These are phyloP conservation scores for Quercus tomentella DNA, from an alignment of 331 rosid species.

Conservation along the genomic window DNA sequence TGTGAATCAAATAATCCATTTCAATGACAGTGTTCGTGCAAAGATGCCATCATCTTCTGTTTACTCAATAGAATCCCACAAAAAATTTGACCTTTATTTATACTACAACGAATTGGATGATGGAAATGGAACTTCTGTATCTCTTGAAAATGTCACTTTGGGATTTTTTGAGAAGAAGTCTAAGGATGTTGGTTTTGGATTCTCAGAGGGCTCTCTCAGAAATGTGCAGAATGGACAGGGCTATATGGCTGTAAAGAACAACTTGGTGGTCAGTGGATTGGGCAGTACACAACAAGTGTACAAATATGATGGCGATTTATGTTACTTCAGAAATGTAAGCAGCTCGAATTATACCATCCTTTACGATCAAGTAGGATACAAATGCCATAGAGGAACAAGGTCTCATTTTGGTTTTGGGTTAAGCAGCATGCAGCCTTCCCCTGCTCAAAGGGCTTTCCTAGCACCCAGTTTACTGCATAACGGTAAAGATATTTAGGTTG, in stretches of 20 bases:
- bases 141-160: slow-evolving; percentile 42
- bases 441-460: slow-evolving; percentile 20
- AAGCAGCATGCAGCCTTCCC: background rate
- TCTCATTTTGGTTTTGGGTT: slow-evolving; percentile 12
- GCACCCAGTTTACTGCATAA: background rate
- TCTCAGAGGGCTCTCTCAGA: slow-evolving; percentile 38
- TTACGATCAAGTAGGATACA: slow-evolving; percentile 38
- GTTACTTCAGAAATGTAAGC: slow-evolving; percentile 71
- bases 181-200: slow-evolving; percentile 18
- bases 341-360: slow-evolving; percentile 75
- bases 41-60: slow-evolving; percentile 18
- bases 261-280: slow-evolving; percentile 50
- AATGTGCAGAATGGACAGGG: slow-evolving; percentile 72
- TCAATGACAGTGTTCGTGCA: slow-evolving; percentile 36
- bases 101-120: slow-evolving; percentile 24
- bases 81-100: slow-evolving; percentile 40
- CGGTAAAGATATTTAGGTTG: background rate
- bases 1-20: slow-evolving; percentile 55
- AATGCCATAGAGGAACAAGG: slow-evolving; percentile 36
- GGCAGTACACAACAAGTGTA: slow-evolving; percentile 69
- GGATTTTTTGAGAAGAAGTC: slow-evolving; percentile 47
- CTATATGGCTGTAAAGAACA: slow-evolving; percentile 42
- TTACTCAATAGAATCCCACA: slow-evolving; percentile 23
- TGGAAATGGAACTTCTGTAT: slow-evolving; percentile 26
- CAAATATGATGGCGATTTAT: slow-evolving; percentile 38